These are phyloP conservation scores for Rosa persica DNA, from an alignment of 306 rosid genomes.

Conservation along the genomic window DNA sequence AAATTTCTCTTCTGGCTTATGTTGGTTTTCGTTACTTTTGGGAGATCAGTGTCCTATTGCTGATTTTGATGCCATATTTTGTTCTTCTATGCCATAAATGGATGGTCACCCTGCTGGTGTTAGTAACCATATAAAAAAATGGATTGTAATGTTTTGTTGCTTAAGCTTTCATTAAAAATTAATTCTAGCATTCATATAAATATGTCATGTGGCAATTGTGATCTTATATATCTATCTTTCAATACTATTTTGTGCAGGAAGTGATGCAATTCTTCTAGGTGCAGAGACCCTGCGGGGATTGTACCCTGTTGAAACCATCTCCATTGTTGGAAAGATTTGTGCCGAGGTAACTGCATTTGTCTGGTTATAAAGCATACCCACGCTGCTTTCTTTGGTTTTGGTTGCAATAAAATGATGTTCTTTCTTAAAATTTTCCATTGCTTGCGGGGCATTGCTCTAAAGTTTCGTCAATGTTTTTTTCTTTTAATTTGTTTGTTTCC, in stretches of 20 bases:
- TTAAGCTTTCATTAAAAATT: not conserved
- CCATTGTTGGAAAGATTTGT: conserved; percentile 81
- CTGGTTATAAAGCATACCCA: not conserved
- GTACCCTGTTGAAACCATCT: conserved; percentile 86
- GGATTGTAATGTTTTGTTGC: not conserved
- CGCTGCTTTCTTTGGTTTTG: not conserved
- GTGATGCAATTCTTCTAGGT: conserved; percentile 94
- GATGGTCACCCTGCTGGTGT: conserved; percentile 3
- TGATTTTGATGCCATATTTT: not conserved
- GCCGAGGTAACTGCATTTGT: conserved; percentile 57
- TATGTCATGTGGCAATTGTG: not conserved
- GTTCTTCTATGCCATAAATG: not conserved
- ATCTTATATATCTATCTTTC: not conserved
- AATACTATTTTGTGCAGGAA: conserved; percentile 51
- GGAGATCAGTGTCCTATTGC: not conserved
- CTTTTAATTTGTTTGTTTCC: not conserved
- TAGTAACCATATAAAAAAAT: not conserved
- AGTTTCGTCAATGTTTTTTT: not conserved
- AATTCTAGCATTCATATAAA: not conserved
- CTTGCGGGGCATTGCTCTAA: not conserved
- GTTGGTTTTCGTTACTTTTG: conserved; percentile 11
- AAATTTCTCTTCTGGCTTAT: conserved; percentile 4
- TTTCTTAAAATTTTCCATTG: not conserved
- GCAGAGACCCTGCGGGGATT: conserved; percentile 91
- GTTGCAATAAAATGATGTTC: not conserved